Conservation (phyloP, 2,329 filamentous ascomycete species). For the Fusarium dimerum region DNA sequence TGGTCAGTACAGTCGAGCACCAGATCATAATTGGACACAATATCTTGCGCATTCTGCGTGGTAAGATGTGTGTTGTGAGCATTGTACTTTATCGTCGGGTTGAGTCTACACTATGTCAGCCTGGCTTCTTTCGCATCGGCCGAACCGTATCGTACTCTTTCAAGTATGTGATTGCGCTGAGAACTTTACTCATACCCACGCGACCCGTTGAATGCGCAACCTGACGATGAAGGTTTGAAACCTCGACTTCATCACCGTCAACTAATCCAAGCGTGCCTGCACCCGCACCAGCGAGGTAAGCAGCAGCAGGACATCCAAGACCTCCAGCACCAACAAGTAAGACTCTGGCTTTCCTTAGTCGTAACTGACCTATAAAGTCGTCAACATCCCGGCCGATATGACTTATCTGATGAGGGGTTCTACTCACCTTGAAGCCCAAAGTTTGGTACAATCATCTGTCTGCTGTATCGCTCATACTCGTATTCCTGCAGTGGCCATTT, state of each 20-base stretch:
- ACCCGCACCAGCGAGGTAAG: conserved; percentile 90
- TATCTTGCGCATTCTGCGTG: conserved; percentile 64
- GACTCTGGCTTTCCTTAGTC: conserved; percentile 68
- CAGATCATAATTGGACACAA: conserved; percentile 74
- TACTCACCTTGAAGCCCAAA: conserved; percentile 70
- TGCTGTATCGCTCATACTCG: conserved; percentile 84
- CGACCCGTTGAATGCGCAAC: conserved; percentile 73
- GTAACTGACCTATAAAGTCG: conserved; percentile 66
- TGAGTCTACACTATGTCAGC: conserved; percentile 54
- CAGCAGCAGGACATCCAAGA: conserved; percentile 85
- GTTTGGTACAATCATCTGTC: conserved; percentile 85
- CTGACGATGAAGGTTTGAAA: conserved; percentile 91
- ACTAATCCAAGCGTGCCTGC: conserved; percentile 81
- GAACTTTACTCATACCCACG: conserved; percentile 77
- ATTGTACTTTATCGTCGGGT: conserved; percentile 68
- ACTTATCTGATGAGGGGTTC: neutral
- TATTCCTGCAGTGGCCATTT: conserved; percentile 70
- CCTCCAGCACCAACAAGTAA: conserved; percentile 87
- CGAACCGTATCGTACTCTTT: conserved; percentile 44
- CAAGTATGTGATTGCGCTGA: conserved; percentile 68
- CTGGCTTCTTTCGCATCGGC: too few relatives aligned
- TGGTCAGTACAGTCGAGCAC: conserved; percentile 96
- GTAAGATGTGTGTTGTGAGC: conserved; percentile 66
- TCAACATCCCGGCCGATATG: neutral
- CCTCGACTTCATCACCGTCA: conserved; percentile 85